A percentile compares a stretch with the other conserved stretches of the same genome.
Evolutionary conservation across 2,329 filamentous ascomycete genomes (phyloP).

Genomic region (Fonsecaea nubica): DNA sequence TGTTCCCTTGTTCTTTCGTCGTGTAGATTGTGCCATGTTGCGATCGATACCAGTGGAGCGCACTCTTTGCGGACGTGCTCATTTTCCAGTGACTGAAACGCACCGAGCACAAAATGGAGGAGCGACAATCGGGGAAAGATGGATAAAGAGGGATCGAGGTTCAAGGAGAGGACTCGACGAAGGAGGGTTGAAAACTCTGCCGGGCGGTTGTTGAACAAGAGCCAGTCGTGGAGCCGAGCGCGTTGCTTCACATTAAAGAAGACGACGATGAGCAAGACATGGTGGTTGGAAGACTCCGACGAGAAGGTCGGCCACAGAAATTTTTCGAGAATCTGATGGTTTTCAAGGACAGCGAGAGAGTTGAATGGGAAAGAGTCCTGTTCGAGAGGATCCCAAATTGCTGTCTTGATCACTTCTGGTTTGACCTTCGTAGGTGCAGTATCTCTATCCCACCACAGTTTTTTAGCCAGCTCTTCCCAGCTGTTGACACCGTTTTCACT

Average conservation of each 20-base stretch:
- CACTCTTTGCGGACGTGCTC: slow-evolving; percentile 92
- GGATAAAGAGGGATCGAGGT: slow-evolving; percentile 72
- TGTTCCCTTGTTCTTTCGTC: slow-evolving; percentile 75
- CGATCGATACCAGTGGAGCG: slow-evolving; percentile 90
- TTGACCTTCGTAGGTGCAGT: slow-evolving; percentile 64
- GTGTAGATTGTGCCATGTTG: slow-evolving; percentile 92
- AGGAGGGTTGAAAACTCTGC: slow-evolving; percentile 88
- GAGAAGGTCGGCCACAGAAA: slow-evolving; percentile 95
- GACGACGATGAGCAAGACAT: slow-evolving; percentile 84
- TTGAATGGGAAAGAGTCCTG: slow-evolving; percentile 78
- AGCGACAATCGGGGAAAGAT: slow-evolving; percentile 76
- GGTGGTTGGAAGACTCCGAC: slow-evolving; percentile 87
- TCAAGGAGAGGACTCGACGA: slow-evolving; percentile 86
- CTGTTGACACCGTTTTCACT: slow-evolving; percentile 44
- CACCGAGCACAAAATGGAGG: slow-evolving; percentile 86
- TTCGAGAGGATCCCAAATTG: slow-evolving; percentile 89
- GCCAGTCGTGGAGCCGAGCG: slow-evolving; percentile 87
- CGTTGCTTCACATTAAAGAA: slow-evolving; percentile 87
- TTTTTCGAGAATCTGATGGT: slow-evolving; percentile 87
- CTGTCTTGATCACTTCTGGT: slow-evolving; percentile 80
- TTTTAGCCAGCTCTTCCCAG: slow-evolving; percentile 74
- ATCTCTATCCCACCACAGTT: slow-evolving; percentile 84
- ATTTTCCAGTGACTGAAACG: slow-evolving; percentile 93
- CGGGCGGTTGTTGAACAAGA: slow-evolving; percentile 75
- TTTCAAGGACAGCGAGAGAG: slow-evolving; percentile 82